Conservation (phyloP, 2,329 filamentous ascomycete genomes). For the Penicillium hordei region DNA sequence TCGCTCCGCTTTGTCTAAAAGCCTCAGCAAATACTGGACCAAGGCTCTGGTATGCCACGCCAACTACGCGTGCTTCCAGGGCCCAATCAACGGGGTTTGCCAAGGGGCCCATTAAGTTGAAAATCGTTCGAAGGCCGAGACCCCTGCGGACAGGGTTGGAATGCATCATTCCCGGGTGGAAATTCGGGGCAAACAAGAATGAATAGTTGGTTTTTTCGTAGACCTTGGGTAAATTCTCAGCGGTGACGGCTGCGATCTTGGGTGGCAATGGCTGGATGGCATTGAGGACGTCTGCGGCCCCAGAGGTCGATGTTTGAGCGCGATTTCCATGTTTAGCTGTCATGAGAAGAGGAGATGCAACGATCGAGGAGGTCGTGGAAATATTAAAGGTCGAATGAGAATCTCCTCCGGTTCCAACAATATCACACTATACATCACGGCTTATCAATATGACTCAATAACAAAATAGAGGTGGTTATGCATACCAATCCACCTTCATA, state of each 20-base stretch:
- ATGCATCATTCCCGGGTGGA: constrained; percentile 92
- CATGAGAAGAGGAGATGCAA: constrained; percentile 80
- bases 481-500: constrained; percentile 83
- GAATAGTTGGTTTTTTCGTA: constrained; percentile 85
- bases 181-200: constrained; percentile 93
- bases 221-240: constrained; percentile 67
- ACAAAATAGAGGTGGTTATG: constrained; percentile 10
- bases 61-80: constrained; percentile 89
- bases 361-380: constrained; percentile 88
- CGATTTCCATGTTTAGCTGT: constrained; percentile 95
- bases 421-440: constrained; percentile 66
- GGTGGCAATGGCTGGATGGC: constrained; percentile 71
- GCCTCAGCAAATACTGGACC: constrained; percentile 88
- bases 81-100: constrained; percentile 83
- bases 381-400: constrained; percentile 98
- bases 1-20: constrained; percentile 69
- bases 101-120: constrained; percentile 92
- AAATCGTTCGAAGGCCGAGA: constrained; percentile 92
- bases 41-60: constrained; percentile 82
- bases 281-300: constrained; percentile 86
- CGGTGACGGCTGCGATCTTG: constrained; percentile 70
- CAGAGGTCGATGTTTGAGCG: constrained; percentile 91
- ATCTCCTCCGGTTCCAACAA: constrained; percentile 96
- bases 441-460: not conserved
- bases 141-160: constrained; percentile 82